Evolutionary conservation across 257 asterid genomes (phyloP), one percentile per base, ranked within the genome.

Genomic region (Penstemon davidsonii): DNA sequence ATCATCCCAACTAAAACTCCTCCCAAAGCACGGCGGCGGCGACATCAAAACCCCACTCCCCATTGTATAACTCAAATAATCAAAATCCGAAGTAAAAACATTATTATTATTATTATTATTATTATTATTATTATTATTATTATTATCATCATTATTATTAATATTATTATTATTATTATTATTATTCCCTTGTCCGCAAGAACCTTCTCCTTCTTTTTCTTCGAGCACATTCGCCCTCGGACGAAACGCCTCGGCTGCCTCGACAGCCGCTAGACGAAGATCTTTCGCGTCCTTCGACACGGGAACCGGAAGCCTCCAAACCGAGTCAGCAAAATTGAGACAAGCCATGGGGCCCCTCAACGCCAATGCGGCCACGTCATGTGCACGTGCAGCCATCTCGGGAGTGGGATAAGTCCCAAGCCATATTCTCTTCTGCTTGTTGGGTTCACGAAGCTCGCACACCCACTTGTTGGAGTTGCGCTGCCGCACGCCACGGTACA

Each of bases 301-400:
- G 0, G 96, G 92, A 0, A 82, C 70, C 0, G 84, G 89, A 73
- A 88, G 66, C 15, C 85, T 68, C 85, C 80, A 83, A n/a, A 69
- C 80, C 0, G 97, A 90, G 76, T 90, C 97, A 0, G 96, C 89
- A 33, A 90, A 90, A 19, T 90, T 90, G 4, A 86, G 59, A 72
- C 87, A 83, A 0, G 95, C 90, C 2, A 8, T 42, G 19, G 59
- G 63, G 3, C 95, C 97, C 61, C 81, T 69, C 2, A 90, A 73
- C 0, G 97, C 95, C 76, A 90, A 53, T 6, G 90, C 97, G 40
- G 96, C 97, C 33, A 90, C 87, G 36, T 90, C 97, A 40, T 90
- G 82, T 11, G 97, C 96, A 5, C 96, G 73, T 3, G 97, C 97
- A 0, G 97, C 96, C 97, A 90, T 90, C 75, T 90, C 96, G 0